These are phyloP conservation scores for Pelargonium citronellum DNA, from an alignment of 441 rosid species.

Conservation along the genomic window DNA sequence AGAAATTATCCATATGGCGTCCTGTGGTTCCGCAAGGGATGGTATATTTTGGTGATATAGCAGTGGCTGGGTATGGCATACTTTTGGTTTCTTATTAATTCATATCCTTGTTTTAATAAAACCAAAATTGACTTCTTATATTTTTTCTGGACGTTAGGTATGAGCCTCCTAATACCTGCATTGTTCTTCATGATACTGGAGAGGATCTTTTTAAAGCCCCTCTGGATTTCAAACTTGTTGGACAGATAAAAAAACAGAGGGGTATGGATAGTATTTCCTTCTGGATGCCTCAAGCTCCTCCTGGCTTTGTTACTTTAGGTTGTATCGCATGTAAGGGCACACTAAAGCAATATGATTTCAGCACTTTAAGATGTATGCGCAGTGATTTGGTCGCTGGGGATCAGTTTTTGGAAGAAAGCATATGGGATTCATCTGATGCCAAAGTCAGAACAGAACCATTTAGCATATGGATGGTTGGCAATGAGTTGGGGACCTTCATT, in stretches of 20 bases:
- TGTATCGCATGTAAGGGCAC: conserved; percentile 76
- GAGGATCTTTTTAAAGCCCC: conserved; percentile 68
- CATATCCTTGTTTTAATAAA: background rate
- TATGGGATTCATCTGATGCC: conserved; percentile 79
- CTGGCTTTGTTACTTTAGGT: conserved; percentile 93
- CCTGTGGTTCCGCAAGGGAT: conserved; percentile 69
- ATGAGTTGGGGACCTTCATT: conserved; percentile 73
- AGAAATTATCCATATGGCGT: conserved; percentile 87
- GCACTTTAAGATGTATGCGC: conserved; percentile 70
- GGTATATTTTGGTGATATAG: conserved; percentile 92
- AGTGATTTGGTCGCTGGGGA: conserved; percentile 80
- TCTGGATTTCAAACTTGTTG: conserved; percentile 65
- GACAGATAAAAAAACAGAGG: conserved; percentile 76
- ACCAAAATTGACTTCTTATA: conserved; percentile 16
- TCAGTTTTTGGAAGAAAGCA: conserved; percentile 81
- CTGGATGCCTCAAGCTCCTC: conserved; percentile 96
- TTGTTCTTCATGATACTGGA: conserved; percentile 65
- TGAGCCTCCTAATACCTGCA: conserved; percentile 84
- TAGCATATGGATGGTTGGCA: conserved; percentile 82
- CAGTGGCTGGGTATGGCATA: conserved; percentile 71
- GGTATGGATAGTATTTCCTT: conserved; percentile 79
- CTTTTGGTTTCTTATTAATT: conserved; percentile 13
- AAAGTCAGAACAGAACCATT: conserved; percentile 57
- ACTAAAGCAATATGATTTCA: conserved; percentile 62
- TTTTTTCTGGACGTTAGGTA: conserved; percentile 40